Evolutionary conservation across 2,329 filamentous ascomycete species (phyloP).

Genomic region (Seiridium cupressi): DNA sequence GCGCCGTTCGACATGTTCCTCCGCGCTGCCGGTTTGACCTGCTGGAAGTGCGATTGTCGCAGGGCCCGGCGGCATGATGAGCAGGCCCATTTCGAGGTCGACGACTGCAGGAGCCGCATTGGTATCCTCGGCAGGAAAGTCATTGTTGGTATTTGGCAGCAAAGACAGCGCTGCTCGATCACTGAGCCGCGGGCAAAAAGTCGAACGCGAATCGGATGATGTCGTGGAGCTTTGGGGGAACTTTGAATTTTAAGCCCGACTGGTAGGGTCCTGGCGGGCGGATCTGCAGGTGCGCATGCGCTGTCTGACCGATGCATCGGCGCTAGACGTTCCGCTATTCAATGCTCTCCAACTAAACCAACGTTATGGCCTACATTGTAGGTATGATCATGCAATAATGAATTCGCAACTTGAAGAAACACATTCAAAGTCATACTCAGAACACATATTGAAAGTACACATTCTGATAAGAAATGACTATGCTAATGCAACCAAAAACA

Average conservation of each 20-base stretch:
- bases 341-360: too few species aligned
- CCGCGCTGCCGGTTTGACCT: conserved; percentile 15
- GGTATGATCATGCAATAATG: too few species aligned
- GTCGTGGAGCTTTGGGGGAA: conserved; percentile 1
- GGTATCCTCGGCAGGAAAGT: conserved; percentile 10
- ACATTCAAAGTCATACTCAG: too few species aligned
- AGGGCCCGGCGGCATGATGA: conserved; percentile 25
- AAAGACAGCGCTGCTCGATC: background rate
- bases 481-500: background rate
- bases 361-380: too few species aligned
- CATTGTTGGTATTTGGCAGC: conserved; percentile 13
- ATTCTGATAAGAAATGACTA: background rate
- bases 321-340: background rate
- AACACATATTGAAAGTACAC: background rate
- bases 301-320: background rate
- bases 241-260: background rate
- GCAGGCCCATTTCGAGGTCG: conserved; percentile 23
- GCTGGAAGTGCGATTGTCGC: conserved; percentile 6
- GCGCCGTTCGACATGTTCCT: conserved; percentile 22
- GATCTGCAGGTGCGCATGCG: background rate
- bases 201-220: conserved; percentile 1
- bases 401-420: too few species aligned
- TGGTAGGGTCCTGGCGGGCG: background rate
- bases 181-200: background rate
- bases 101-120: conserved; percentile 1